phyloP scores from a whole-genome alignment of 768 basidiomycete species.

The Hygrophorus pudorinus region DNA sequence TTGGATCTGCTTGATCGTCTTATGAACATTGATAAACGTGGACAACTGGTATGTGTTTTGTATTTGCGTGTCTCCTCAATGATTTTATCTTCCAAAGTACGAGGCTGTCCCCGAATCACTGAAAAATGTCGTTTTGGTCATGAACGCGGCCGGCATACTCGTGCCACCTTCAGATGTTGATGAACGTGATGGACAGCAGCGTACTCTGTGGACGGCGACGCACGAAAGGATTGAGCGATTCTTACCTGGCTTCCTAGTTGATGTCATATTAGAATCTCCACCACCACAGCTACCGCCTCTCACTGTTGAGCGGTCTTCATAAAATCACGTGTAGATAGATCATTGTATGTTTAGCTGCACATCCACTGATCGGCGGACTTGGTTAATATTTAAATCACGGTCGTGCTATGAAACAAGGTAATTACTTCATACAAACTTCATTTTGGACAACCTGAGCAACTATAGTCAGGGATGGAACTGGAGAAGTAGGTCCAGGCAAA shows the following conservation, averaged over 20 bases:
- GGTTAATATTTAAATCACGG: too few relatives aligned
- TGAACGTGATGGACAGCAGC: constrained; percentile 47
- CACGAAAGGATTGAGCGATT: constrained; percentile 84
- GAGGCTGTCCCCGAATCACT: constrained; percentile 95
- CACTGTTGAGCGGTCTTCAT: background rate
- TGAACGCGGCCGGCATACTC: constrained; percentile 83
- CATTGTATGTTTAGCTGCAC: too few relatives aligned
- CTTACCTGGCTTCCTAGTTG: constrained; percentile 79
- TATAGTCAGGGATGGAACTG: background rate
- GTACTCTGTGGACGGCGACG: constrained; percentile 76
- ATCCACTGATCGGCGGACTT: too few relatives aligned
- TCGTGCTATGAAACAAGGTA: too few relatives aligned
- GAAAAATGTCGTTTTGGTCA: constrained; percentile 93
- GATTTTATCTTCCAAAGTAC: constrained; percentile 38
- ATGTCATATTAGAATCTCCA: constrained; percentile 42
- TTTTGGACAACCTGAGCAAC: constrained; percentile 45
- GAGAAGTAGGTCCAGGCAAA: constrained; percentile 17
- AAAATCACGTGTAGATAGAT: background rate
- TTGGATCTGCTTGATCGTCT: constrained; percentile 82
- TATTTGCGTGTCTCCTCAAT: constrained; percentile 1
- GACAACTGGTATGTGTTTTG: constrained; percentile 63
- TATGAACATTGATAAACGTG: constrained; percentile 77
- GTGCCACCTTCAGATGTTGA: constrained; percentile 49
- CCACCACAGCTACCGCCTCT: background rate
- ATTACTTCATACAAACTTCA: constrained; percentile 38